Evolutionary conservation across 2,329 filamentous ascomycete genomes (phyloP).

Genomic region (Aspergillus tamarii): DNA sequence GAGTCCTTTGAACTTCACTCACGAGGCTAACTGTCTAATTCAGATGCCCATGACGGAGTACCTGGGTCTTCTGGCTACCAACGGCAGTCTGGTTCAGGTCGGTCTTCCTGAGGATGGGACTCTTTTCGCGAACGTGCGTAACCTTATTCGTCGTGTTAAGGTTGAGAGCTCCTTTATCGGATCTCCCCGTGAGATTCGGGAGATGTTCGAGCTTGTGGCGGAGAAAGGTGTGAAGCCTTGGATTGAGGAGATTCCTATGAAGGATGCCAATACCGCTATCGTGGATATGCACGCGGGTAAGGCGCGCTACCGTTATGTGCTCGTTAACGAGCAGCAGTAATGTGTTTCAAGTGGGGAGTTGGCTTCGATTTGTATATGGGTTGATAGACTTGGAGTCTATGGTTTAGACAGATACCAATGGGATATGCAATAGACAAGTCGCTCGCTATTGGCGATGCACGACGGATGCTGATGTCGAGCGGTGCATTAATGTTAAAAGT

Average conservation of each 20-base stretch:
- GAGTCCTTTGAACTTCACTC: background rate
- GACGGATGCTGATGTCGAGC: no score
- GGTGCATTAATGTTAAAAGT: background rate
- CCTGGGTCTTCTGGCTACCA: conserved; percentile 60
- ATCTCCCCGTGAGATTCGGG: conserved; percentile 43
- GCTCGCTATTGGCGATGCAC: background rate
- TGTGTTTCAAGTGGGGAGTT: background rate
- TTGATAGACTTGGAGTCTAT: background rate
- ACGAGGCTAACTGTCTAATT: background rate
- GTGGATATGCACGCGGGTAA: conserved; percentile 50
- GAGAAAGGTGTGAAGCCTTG: conserved; percentile 46
- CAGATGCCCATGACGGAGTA: conserved; percentile 67
- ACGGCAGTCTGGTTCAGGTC: conserved; percentile 67
- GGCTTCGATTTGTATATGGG: background rate
- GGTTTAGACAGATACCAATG: background rate
- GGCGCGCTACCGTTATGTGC: conserved; percentile 51
- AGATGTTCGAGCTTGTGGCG: conserved; percentile 49
- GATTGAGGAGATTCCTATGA: conserved; percentile 48
- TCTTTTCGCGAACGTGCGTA: conserved; percentile 58
- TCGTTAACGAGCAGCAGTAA: conserved; percentile 45
- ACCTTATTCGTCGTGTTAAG: conserved; percentile 59
- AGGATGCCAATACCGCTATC: conserved; percentile 48
- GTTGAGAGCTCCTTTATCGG: conserved; percentile 53
- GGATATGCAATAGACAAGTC: background rate
- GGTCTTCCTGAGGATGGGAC: conserved; percentile 64